phyloP scores from a whole-genome alignment of 768 basidiomycete species.

The Xanthoconium purpureum region DNA sequence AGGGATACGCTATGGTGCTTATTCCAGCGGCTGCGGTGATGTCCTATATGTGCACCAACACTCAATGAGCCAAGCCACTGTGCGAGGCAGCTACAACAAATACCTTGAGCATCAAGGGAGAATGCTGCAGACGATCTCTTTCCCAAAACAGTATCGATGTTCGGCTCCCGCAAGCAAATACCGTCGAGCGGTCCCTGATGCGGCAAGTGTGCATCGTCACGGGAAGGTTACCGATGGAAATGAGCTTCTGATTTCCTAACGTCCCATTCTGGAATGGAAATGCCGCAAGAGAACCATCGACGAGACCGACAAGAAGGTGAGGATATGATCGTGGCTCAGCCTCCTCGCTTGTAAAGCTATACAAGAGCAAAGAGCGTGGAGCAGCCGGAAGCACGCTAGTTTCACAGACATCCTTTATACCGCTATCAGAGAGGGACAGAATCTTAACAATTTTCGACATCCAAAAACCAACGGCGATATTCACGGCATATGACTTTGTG shows the following conservation, averaged over 20 bases:
- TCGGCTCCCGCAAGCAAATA: constrained; percentile 72
- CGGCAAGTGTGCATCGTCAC: constrained; percentile 55
- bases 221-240: constrained; percentile 65
- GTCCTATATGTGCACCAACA: constrained; percentile 37
- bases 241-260: constrained; percentile 50
- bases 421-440: constrained; percentile 34
- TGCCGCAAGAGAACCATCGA: constrained; percentile 67
- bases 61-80: neutral
- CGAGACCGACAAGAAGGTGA: constrained; percentile 70
- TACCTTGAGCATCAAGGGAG: constrained; percentile 72
- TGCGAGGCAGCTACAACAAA: neutral
- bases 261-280: constrained; percentile 44
- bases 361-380: constrained; percentile 46
- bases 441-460: constrained; percentile 60
- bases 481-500: constrained; percentile 41
- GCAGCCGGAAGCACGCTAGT: constrained; percentile 39
- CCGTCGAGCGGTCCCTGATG: constrained; percentile 50
- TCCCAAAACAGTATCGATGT: constrained; percentile 70
- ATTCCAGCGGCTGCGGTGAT: constrained; percentile 51
- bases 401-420: constrained; percentile 24
- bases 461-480: constrained; percentile 76
- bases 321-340: constrained; percentile 37
- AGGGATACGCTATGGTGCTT: constrained; percentile 45
- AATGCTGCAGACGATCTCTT: constrained; percentile 58
- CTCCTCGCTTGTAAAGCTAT: constrained; percentile 55